Percentiles rank a stretch among this genome's conserved stretches.
Conservation (phyloP, 2,329 filamentous ascomycete species). For the Colletotrichum higginsianum region DNA sequence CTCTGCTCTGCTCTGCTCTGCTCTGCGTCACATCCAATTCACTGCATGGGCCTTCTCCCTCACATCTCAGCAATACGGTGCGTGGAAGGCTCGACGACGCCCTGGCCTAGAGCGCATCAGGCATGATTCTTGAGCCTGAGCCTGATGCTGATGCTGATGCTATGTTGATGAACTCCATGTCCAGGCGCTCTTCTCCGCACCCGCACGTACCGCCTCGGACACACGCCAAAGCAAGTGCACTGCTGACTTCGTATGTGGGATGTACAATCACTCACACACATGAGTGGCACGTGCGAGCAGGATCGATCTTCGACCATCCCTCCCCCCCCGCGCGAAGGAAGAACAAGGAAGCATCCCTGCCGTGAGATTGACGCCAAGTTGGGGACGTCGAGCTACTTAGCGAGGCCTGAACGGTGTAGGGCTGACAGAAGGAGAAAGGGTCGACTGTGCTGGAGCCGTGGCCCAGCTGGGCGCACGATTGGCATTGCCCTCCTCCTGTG, state of each 20-base stretch:
- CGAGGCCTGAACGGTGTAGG: constrained; percentile 39
- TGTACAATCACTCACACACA: neutral
- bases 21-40: too few species aligned
- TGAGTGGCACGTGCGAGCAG: constrained; percentile 23
- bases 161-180: neutral
- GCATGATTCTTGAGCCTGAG: neutral
- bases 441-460: neutral
- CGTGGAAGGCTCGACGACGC: too few species aligned
- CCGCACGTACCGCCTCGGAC: constrained; percentile 3
- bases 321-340: constrained; percentile 1
- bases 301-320: constrained; percentile 22
- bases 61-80: neutral
- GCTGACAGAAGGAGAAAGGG: constrained; percentile 18
- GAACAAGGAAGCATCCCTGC: constrained; percentile 29
- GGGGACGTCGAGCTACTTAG: constrained; percentile 27
- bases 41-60: too few species aligned
- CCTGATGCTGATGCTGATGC: neutral
- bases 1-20: neutral
- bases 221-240: neutral
- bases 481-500: too few species aligned
- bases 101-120: neutral
- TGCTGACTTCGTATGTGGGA: too few species aligned
- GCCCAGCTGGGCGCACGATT: too few species aligned
- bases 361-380: constrained; percentile 26
- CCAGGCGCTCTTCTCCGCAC: neutral